Evolutionary conservation across 2,329 filamentous ascomycete genomes (phyloP).

Genomic region (Metarhizium brunneum): DNA sequence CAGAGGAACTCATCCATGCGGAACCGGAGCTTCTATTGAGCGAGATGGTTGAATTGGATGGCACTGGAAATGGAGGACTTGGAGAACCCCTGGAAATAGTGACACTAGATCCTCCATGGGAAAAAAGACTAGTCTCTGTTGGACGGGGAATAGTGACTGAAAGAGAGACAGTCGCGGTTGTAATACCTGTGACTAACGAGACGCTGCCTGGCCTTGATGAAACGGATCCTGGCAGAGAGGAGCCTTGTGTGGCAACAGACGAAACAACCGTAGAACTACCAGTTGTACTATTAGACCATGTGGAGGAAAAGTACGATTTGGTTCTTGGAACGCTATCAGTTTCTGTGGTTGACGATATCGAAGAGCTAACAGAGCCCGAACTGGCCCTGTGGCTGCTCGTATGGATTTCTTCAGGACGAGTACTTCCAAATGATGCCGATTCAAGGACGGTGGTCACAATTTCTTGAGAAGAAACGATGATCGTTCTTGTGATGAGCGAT

Average conservation of each 20-base stretch:
- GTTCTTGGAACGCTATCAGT: slow-evolving; percentile 3
- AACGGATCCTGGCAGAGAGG: slow-evolving; percentile 1
- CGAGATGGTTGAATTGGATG: neutral
- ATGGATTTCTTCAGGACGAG: neutral
- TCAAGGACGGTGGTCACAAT: neutral
- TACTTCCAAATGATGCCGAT: neutral
- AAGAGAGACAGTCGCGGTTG: neutral
- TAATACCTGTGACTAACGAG: neutral
- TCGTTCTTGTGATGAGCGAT: neutral
- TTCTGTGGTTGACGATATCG: neutral
- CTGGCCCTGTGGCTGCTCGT: neutral
- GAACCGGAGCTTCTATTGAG: neutral
- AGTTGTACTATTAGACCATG: slow-evolving; percentile 2
- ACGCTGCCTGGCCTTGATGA: neutral
- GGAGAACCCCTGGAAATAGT: neutral
- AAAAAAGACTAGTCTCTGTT: neutral
- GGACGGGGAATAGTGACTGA: neutral
- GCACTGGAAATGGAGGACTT: neutral
- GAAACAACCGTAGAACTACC: neutral
- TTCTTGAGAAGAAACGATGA: neutral
- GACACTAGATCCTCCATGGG: neutral
- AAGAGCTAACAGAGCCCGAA: neutral
- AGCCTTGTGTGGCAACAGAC: neutral
- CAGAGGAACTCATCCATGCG: slow-evolving; percentile 1
- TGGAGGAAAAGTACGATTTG: slow-evolving; percentile 3